These are phyloP conservation scores for Microthlaspi erraticum DNA, from an alignment of 345 rosid species.

Conservation along the genomic window DNA sequence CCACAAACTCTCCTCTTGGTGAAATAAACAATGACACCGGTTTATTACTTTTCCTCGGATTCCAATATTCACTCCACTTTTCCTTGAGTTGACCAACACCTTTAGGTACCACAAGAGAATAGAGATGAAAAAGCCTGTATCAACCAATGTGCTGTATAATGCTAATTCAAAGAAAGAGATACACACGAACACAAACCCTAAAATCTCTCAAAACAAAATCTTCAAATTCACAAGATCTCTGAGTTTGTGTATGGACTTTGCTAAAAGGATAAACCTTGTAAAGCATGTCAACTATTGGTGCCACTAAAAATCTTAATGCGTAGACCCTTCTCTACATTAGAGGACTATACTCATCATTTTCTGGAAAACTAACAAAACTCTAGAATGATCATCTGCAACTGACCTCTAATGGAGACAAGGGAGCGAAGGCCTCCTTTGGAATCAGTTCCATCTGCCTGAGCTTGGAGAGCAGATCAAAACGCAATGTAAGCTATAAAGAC, in stretches of 20 bases:
- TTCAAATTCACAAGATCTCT: constrained; percentile 10
- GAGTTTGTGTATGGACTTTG: constrained; percentile 4
- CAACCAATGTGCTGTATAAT: constrained; percentile 11
- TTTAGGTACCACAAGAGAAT: constrained; percentile 40
- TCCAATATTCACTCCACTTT: constrained; percentile 62
- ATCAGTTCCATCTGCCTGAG: constrained; percentile 54
- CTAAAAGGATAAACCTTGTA: neutral
- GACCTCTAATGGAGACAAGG: constrained; percentile 58
- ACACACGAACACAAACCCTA: constrained; percentile 13
- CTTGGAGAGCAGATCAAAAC: constrained; percentile 18
- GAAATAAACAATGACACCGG: constrained; percentile 68
- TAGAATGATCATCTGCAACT: constrained; percentile 26
- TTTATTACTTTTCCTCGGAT: constrained; percentile 50
- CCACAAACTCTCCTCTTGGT: constrained; percentile 73
- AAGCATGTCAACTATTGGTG: neutral
- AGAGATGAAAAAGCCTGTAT: constrained; percentile 3
- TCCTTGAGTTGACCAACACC: constrained; percentile 71
- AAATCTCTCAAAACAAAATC: constrained; percentile 3
- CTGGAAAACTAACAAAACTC: constrained; percentile 1
- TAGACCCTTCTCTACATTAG: neutral
- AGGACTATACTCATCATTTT: neutral
- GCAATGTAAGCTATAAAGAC: constrained; percentile 13
- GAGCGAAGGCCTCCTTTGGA: constrained; percentile 61
- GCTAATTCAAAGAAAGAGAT: constrained; percentile 12
- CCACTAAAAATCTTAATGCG: neutral